Conservation (phyloP, 2,329 filamentous ascomycete genomes). For the Colletotrichum higginsianum region DNA sequence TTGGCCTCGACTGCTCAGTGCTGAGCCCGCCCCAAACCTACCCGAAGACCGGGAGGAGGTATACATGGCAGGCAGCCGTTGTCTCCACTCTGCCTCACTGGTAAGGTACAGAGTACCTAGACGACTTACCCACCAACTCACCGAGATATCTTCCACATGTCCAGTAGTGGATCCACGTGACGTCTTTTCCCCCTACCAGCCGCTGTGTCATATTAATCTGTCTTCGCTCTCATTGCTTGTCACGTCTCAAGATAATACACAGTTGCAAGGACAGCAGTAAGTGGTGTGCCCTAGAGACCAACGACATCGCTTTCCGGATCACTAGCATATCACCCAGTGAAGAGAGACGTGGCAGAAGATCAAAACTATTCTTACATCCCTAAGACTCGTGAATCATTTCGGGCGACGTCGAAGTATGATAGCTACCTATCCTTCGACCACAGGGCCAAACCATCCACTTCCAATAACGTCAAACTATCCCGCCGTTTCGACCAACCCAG, state of each 20-base stretch:
- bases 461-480: not conserved
- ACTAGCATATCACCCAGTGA: not conserved
- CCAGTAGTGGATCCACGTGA: conserved; percentile 5
- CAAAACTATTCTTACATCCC: not conserved
- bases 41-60: not conserved
- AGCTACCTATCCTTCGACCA: not conserved
- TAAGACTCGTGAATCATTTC: not conserved
- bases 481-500: not conserved
- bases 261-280: not conserved
- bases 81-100: not conserved
- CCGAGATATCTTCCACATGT: not conserved
- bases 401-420: not conserved
- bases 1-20: not conserved
- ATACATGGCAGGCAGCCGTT: too few species aligned
- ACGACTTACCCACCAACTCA: too few species aligned
- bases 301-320: conserved; percentile 6
- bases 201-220: too few species aligned
- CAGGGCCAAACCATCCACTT: not conserved
- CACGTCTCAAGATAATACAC: not conserved
- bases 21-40: not conserved
- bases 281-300: not conserved
- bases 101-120: too few species aligned
- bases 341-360: not conserved
- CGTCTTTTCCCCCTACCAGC: not conserved
- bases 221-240: too few species aligned